phyloP scores from a whole-genome alignment of 192 early-diverging fungal genomes.

The Coemansia sp. region DNA sequence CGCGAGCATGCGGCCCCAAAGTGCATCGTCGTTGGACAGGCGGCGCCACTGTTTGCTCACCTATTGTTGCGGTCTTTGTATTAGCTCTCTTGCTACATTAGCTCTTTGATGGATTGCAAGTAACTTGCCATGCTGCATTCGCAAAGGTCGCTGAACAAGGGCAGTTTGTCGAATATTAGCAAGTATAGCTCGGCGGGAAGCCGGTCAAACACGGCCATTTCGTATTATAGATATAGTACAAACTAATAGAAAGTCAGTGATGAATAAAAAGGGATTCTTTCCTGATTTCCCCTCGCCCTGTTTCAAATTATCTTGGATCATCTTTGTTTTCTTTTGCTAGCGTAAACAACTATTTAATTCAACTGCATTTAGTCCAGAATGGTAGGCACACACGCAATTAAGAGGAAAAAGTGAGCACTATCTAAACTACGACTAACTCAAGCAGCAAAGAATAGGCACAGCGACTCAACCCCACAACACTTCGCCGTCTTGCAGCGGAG shows the following conservation, averaged over 20 bases:
- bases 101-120: too few relatives aligned
- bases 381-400: background rate
- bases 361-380: background rate
- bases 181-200: constrained; percentile 37
- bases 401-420: background rate
- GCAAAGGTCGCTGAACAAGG: constrained; percentile 23
- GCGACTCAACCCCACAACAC: constrained; percentile 25
- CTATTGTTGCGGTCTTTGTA: background rate
- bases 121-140: constrained; percentile 32
- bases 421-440: background rate
- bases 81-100: background rate
- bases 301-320: background rate
- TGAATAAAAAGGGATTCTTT: background rate
- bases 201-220: background rate
- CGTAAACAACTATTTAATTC: background rate
- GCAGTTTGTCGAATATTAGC: constrained; percentile 24
- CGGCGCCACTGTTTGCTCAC: constrained; percentile 26
- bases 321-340: background rate
- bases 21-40: constrained; percentile 21
- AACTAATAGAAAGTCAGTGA: background rate
- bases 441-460: constrained; percentile 25
- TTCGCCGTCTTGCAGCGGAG: constrained; percentile 63
- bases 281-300: background rate
- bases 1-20: constrained; percentile 36
- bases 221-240: background rate